phyloP scores from a whole-genome alignment of 2,329 filamentous ascomycete genomes.

The Pseudogymnoascus sp. region DNA sequence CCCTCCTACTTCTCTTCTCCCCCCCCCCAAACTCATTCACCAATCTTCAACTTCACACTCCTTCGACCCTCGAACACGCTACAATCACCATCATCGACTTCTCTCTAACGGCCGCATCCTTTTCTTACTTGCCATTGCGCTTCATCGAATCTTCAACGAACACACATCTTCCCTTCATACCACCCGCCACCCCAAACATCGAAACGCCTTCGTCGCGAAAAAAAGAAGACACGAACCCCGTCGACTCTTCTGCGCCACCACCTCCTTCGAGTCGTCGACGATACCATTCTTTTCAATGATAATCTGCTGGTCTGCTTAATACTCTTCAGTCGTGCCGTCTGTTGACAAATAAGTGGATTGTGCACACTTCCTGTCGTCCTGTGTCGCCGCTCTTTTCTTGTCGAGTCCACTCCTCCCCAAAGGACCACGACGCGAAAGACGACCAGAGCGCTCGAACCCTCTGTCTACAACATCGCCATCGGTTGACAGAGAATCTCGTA shows the following conservation, averaged over 20 bases:
- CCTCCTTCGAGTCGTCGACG: conserved; percentile 1
- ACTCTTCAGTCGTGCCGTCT: neutral
- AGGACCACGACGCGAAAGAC: conserved; percentile 14
- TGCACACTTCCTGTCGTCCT: conserved; percentile 4
- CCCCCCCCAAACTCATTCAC: neutral
- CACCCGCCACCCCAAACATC: conserved; percentile 1
- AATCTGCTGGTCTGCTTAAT: neutral
- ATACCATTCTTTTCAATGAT: conserved; percentile 1
- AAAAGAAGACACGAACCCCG: neutral
- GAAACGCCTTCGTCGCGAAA: neutral
- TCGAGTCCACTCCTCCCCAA: conserved; percentile 11
- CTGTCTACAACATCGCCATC: conserved; percentile 8
- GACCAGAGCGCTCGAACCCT: conserved; percentile 16
- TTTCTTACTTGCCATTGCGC: conserved; percentile 11
- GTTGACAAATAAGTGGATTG: neutral
- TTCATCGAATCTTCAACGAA: neutral
- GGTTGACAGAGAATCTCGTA: neutral
- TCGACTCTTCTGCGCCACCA: neutral
- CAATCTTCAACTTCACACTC: neutral
- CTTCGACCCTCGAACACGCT: neutral
- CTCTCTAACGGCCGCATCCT: conserved; percentile 2
- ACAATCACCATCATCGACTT: conserved; percentile 12
- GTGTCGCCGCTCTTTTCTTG: conserved; percentile 12
- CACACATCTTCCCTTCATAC: neutral
- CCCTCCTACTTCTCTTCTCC: neutral